phyloP scores from a whole-genome alignment of 352 stramenopile species.

The Globisporangium mamillatum region DNA sequence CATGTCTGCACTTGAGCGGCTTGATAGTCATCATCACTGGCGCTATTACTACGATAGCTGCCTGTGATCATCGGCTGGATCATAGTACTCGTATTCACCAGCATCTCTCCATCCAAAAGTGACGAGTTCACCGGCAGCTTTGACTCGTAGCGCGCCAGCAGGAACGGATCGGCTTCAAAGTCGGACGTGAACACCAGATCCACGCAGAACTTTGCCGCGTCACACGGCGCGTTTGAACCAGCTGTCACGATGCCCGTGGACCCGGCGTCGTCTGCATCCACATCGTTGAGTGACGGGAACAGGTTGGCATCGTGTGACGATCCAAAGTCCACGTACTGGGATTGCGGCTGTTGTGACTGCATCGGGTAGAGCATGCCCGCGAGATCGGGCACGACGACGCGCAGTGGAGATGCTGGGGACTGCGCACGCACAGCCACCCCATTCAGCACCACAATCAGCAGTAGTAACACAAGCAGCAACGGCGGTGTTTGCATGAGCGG shows the following conservation, averaged over 20 bases:
- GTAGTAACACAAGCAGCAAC: neutral
- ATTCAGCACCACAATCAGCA: neutral
- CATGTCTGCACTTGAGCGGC: conserved; percentile 13
- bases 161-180: conserved; percentile 32
- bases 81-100: neutral
- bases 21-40: neutral
- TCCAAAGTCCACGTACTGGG: conserved; percentile 21
- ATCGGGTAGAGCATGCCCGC: conserved; percentile 28
- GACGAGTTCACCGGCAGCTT: conserved; percentile 10
- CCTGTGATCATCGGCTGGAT: conserved; percentile 7
- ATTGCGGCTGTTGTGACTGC: conserved; percentile 5
- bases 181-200: conserved; percentile 27
- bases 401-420: neutral
- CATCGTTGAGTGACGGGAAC: conserved; percentile 11
- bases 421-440: neutral
- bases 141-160: conserved; percentile 26
- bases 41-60: neutral
- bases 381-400: conserved; percentile 28
- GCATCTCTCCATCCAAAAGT: conserved; percentile 20
- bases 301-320: neutral
- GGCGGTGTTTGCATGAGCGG: neutral
- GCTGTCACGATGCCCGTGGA: neutral
- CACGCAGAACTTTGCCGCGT: conserved; percentile 21
- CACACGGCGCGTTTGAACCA: conserved; percentile 8
- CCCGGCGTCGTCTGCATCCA: neutral